phyloP scores from a whole-genome alignment of 2,329 filamentous ascomycete genomes.

The Alternaria postmessia region DNA sequence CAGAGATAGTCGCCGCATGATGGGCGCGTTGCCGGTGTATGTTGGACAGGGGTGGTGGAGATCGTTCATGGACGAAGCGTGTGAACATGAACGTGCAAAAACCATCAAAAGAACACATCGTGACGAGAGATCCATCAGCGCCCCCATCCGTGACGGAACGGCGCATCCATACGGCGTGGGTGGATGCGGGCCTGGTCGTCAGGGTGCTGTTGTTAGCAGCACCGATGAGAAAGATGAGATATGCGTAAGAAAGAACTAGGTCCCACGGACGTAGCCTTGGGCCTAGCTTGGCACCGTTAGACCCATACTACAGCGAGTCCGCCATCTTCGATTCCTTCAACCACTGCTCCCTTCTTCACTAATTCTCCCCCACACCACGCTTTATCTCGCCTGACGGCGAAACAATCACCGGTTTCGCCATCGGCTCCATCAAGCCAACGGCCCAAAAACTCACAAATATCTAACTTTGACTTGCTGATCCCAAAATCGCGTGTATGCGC shows the following conservation, averaged over 20 bases:
- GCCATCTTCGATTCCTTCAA: constrained; percentile 36
- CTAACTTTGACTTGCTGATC: constrained; percentile 26
- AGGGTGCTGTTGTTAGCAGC: constrained; percentile 18
- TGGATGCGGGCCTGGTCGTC: constrained; percentile 15
- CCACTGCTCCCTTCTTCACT: constrained; percentile 33
- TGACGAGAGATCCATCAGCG: constrained; percentile 7
- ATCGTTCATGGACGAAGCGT: constrained; percentile 19
- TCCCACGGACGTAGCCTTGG: constrained; percentile 31
- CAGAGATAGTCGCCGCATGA: constrained; percentile 14
- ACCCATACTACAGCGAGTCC: constrained; percentile 28
- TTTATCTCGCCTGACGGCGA: constrained; percentile 18
- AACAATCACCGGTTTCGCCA: constrained; percentile 21
- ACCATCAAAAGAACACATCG: constrained; percentile 11
- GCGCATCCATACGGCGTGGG: constrained; percentile 19
- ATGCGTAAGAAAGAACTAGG: constrained; percentile 36
- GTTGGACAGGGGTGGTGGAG: constrained; percentile 20
- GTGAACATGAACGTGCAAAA: constrained; percentile 20
- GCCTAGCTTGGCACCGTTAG: constrained; percentile 30
- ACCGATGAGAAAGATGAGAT: constrained; percentile 31
- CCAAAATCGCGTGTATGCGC: constrained; percentile 45
- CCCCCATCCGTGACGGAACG: constrained; percentile 7
- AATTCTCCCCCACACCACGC: constrained; percentile 23
- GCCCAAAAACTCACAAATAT: constrained; percentile 16
- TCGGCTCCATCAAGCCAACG: constrained; percentile 27
- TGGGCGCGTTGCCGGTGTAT: constrained; percentile 10